Base-by-base conservation (phyloP, 305 asterid species). In the Fraxinus platypoda region DNA sequence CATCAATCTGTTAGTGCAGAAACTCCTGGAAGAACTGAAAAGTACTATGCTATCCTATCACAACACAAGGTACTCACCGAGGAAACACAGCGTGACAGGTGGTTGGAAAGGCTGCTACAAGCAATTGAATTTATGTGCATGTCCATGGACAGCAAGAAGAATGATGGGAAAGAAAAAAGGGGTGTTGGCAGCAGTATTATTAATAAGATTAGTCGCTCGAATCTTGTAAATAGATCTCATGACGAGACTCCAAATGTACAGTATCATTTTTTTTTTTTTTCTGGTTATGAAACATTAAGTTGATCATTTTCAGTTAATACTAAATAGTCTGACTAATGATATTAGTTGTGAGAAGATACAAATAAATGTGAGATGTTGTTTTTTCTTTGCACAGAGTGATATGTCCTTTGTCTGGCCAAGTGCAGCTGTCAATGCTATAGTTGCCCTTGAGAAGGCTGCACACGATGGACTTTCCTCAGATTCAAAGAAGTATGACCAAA, bases 21-120 rank as follows among this genome's bases (percentile, higher is more conserved):
- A 82, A 93, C 95, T 78, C 97, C 97, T 9, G 91, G 93, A 82
- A 90, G 91, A 79, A 66, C 86, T 83, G 80, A 84, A 0, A 95
- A 90, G 80, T 88, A 85, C 77, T 83, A 81, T 46, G 0, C 80
- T 57, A 91, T 92, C 85, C 89, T 93, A 37, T 88, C 85, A 23
- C 86, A 83, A 57, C 87, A 84, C 77, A 87, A 89, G 83, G 83
- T 79, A 74, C 81, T 92, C 82, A 94, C 95, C 17, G 92, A 93
- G 81, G 98, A 92, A 83, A 86, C 89, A 37, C 89, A 82, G 77
- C 95, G 99, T 31, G 94, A 95, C 85, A 91, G 83, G 89, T 92
- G 97, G 93, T 86, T 95, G 91, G 97, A 91, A 78, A 95, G 84
- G 89, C 92, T 95, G 80, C 91, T 95, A 76, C 93, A 91, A 46